Conservation (phyloP, 78 protist species). For the Dictyostelium brefeldianum region DNA sequence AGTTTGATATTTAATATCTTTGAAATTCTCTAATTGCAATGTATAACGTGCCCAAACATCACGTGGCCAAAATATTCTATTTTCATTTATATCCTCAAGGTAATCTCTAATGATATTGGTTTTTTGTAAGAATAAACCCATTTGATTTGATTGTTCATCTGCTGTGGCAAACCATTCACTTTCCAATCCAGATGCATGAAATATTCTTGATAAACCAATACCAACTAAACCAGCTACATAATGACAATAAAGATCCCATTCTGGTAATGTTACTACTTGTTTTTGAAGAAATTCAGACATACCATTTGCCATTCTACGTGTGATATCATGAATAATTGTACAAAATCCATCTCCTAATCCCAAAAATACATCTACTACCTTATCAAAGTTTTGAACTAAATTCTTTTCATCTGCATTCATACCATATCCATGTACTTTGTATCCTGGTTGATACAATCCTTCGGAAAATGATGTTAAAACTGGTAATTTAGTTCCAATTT, state of each 20-base stretch:
- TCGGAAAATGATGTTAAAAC: slow-evolving; percentile 47
- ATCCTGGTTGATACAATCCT: slow-evolving; percentile 54
- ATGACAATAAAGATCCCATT: slow-evolving; percentile 95
- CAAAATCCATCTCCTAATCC: slow-evolving; percentile 70
- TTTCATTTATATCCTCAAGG: slow-evolving; percentile 93
- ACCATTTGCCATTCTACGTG: slow-evolving; percentile 93
- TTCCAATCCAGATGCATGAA: slow-evolving; percentile 89
- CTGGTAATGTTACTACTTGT: slow-evolving; percentile 79
- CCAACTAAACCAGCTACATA: slow-evolving; percentile 99
- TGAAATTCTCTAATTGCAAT: slow-evolving; percentile 46
- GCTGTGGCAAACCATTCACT: slow-evolving; percentile 73
- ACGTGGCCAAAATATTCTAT: slow-evolving; percentile 95
- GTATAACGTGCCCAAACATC: slow-evolving; percentile 86
- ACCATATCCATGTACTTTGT: slow-evolving; percentile 84
- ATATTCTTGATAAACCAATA: slow-evolving; percentile 92
- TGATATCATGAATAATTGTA: slow-evolving; percentile 92
- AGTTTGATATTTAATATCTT: slow-evolving; percentile 17
- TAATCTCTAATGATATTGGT: slow-evolving; percentile 97
- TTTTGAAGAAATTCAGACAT: slow-evolving; percentile 87
- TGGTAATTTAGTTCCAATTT: slow-evolving; percentile 64
- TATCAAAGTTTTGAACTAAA: slow-evolving; percentile 82
- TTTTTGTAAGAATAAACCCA: slow-evolving; percentile 98
- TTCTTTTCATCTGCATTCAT: slow-evolving; percentile 84
- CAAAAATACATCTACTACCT: slow-evolving; percentile 68
- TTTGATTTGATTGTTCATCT: slow-evolving; percentile 85